These are phyloP conservation scores for Candida albicans DNA, from an alignment of 1,139 yeast genomes.

Conservation along the genomic window DNA sequence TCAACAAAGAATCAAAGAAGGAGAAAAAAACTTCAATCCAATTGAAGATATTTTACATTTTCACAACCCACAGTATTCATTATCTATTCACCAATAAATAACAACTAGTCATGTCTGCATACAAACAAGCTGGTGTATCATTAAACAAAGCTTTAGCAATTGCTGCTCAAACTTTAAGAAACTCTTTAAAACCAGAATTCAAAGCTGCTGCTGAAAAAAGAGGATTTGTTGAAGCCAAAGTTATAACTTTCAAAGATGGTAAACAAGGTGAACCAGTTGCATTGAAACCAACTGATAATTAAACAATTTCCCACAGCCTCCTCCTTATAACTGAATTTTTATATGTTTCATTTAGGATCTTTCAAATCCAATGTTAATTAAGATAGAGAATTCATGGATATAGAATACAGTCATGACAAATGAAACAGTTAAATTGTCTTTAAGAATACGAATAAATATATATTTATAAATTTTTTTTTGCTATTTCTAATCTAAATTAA, in stretches of 20 bases:
- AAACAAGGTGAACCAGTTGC: constrained; percentile 34
- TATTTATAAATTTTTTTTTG: no score
- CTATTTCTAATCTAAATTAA: no score
- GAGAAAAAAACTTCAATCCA: constrained; percentile 2
- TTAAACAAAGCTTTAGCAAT: constrained; percentile 89
- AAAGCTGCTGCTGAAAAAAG: constrained; percentile 77
- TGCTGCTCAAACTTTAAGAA: constrained; percentile 87
- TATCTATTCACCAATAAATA: constrained; percentile 2
- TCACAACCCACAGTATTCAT: background rate
- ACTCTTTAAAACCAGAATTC: constrained; percentile 84
- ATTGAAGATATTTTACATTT: background rate
- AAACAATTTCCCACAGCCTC: background rate
- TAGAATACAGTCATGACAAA: no score
- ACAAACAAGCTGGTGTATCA: constrained; percentile 86
- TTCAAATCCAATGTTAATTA: no score
- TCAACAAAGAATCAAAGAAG: background rate
- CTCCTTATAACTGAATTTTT: no score
- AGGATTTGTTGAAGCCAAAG: constrained; percentile 74
- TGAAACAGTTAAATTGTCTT: no score
- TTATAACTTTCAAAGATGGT: constrained; percentile 74
- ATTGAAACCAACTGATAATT: constrained; percentile 14
- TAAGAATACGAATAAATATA: no score
- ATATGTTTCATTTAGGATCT: no score
- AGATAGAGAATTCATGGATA: no score
- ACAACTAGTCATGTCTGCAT: constrained; percentile 54